These are phyloP conservation scores for Aspergillus kassunensis DNA, from an alignment of 495 filamentous ascomycete species.

Conservation along the genomic window DNA sequence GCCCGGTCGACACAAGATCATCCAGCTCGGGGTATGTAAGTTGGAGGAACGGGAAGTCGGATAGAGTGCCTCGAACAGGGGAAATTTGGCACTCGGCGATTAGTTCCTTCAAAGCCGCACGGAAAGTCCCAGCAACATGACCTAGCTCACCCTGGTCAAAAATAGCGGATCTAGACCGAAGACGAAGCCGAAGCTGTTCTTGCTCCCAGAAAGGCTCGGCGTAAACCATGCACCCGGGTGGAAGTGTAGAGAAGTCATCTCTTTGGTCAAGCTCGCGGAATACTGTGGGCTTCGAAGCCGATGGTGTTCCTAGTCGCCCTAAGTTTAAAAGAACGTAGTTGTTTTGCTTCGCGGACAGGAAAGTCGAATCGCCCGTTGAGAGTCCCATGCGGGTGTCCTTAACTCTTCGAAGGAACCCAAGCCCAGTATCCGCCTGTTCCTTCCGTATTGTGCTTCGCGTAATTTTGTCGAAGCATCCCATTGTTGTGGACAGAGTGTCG, in stretches of 20 bases:
- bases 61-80: neutral
- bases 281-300: neutral
- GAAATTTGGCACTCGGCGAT: neutral
- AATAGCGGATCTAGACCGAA: neutral
- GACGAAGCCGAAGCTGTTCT: neutral
- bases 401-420: conserved; percentile 2
- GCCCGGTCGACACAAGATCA: conserved; percentile 1
- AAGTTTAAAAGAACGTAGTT: neutral
- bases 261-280: neutral
- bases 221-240: neutral
- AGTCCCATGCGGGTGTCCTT: neutral
- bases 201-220: neutral
- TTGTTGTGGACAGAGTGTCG: neutral
- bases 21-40: conserved; percentile 1
- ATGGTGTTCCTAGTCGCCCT: neutral
- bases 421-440: neutral
- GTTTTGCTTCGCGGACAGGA: neutral
- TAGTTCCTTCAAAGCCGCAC: neutral
- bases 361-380: neutral
- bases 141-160: neutral
- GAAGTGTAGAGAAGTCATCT: neutral
- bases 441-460: neutral
- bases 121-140: conserved; percentile 1
- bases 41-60: conserved; percentile 8
- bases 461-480: conserved; percentile 8